A percentile compares a stretch with the other conserved stretches of the same genome.
These are phyloP conservation scores for Lizonia empirigonia DNA, from an alignment of 2,329 filamentous ascomycete species.

Conservation along the genomic window DNA sequence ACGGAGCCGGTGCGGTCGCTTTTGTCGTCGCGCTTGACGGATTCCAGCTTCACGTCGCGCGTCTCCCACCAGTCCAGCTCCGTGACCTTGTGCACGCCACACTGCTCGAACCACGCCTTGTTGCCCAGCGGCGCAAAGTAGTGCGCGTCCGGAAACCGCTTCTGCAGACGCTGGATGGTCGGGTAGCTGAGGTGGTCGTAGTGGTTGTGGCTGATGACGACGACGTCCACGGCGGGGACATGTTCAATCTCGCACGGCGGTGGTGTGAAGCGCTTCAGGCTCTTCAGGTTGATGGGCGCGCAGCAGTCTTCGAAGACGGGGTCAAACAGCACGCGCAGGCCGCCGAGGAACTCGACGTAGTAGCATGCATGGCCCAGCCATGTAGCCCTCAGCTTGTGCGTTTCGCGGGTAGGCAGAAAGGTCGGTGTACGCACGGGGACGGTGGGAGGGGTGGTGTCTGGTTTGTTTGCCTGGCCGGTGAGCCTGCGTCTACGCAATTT, in stretches of 20 bases:
- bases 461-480: conserved; percentile 57
- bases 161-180: conserved; percentile 72
- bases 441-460: conserved; percentile 68
- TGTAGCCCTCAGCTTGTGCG: conserved; percentile 74
- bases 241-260: conserved; percentile 78
- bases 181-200: conserved; percentile 89
- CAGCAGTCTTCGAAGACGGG: conserved; percentile 91
- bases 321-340: conserved; percentile 88
- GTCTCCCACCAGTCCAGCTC: conserved; percentile 97
- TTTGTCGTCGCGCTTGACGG: background rate
- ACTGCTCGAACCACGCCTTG: conserved; percentile 76
- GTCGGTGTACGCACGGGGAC: conserved; percentile 69
- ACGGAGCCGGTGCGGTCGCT: conserved; percentile 13
- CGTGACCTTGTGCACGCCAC: conserved; percentile 76
- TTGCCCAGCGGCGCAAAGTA: conserved; percentile 89
- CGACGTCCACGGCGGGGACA: conserved; percentile 75
- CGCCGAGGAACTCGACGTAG: conserved; percentile 85
- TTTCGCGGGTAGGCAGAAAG: conserved; percentile 68
- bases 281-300: conserved; percentile 72
- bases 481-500: conserved; percentile 51
- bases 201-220: conserved; percentile 84
- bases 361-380: conserved; percentile 97
- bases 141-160: conserved; percentile 75
- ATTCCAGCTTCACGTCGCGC: conserved; percentile 69
- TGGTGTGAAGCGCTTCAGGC: conserved; percentile 78